A percentile compares a stretch with the other conserved stretches of the same genome.
phyloP scores from a whole-genome alignment of 768 basidiomycete genomes.

The Candolleomyces eurysporus region DNA sequence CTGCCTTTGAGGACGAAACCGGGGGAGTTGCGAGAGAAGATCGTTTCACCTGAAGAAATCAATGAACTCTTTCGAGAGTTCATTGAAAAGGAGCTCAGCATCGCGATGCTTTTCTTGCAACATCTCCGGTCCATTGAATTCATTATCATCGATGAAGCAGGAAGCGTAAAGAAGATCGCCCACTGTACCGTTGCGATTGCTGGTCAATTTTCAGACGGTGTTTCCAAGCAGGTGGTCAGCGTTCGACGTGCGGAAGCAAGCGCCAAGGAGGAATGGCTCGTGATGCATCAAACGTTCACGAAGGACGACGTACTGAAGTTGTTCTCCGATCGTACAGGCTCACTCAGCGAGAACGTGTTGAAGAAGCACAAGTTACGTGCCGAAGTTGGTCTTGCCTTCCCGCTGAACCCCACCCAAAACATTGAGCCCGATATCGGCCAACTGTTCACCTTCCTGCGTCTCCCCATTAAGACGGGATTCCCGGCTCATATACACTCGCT shows the following conservation, averaged over 20 bases:
- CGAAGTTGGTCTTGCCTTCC: constrained; percentile 35
- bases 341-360: constrained; percentile 22
- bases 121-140: constrained; percentile 39
- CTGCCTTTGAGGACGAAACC: constrained; percentile 39
- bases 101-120: constrained; percentile 43
- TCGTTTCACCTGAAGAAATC: constrained; percentile 30
- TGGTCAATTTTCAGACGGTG: background rate
- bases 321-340: constrained; percentile 24
- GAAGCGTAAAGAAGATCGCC: constrained; percentile 9
- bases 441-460: constrained; percentile 48
- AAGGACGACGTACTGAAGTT: constrained; percentile 19
- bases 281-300: constrained; percentile 29
- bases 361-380: constrained; percentile 41
- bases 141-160: constrained; percentile 29
- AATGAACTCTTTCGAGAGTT: constrained; percentile 39
- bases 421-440: constrained; percentile 25
- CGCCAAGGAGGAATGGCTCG: constrained; percentile 28
- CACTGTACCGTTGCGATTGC: constrained; percentile 14
- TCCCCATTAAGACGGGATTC: constrained; percentile 45
- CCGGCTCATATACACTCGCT: constrained; percentile 44
- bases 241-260: constrained; percentile 6
- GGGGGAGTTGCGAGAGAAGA: constrained; percentile 34
- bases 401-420: constrained; percentile 17
- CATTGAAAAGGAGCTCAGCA: constrained; percentile 35
- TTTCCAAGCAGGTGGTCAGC: constrained; percentile 16